Evolutionary conservation across 2,329 filamentous ascomycete species (phyloP).

Genomic region (Akanthomyces uredinophilus): DNA sequence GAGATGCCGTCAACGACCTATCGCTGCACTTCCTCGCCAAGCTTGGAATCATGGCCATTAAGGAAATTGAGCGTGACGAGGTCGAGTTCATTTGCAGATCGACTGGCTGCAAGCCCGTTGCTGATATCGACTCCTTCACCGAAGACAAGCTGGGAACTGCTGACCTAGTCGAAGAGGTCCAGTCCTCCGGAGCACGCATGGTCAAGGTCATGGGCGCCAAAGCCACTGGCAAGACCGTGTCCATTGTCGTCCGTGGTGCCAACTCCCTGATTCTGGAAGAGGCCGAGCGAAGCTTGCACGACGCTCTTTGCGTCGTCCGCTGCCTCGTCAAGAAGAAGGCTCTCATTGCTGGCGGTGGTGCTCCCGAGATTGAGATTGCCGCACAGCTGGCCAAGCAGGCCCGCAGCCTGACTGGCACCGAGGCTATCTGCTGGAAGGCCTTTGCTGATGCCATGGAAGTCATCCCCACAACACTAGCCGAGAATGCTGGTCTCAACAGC

Average conservation of each 20-base stretch:
- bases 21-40: constrained; percentile 97
- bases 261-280: constrained; percentile 94
- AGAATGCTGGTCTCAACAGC: constrained; percentile 95
- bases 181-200: constrained; percentile 81
- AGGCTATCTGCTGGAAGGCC: constrained; percentile 98
- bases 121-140: constrained; percentile 96
- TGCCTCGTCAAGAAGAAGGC: constrained; percentile 99
- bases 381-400: constrained; percentile 78
- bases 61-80: constrained; percentile 97
- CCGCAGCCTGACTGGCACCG: constrained; percentile 79
- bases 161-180: constrained; percentile 88
- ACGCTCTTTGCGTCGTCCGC: constrained; percentile 94
- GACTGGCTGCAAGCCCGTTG: constrained; percentile 97
- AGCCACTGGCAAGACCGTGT: constrained; percentile 79
- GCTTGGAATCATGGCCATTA: constrained; percentile 90
- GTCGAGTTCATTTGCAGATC: constrained; percentile 99
- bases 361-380: constrained; percentile 93
- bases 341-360: constrained; percentile 94
- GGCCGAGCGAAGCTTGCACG: constrained; percentile 92
- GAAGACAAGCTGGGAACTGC: constrained; percentile 96
- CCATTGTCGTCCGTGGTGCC: constrained; percentile 88
- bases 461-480: constrained; percentile 90
- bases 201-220: constrained; percentile 94
- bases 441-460: constrained; percentile 98
- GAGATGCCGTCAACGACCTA: constrained; percentile 95